phyloP scores from a whole-genome alignment of 2,329 filamentous ascomycete species.

The Xylariomycetidae sp. region DNA sequence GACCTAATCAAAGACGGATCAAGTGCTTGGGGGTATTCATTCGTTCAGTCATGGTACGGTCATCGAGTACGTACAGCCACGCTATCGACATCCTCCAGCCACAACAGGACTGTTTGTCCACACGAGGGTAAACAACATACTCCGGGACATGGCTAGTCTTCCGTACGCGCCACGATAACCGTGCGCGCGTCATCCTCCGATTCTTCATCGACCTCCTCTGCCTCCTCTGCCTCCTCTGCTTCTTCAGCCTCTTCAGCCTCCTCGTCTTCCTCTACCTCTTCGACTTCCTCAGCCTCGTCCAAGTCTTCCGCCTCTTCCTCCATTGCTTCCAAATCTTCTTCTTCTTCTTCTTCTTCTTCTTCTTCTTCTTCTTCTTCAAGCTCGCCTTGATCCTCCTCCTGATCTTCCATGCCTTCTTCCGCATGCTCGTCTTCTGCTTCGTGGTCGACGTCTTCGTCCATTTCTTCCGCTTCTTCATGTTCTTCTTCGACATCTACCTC shows the following conservation, averaged over 20 bases:
- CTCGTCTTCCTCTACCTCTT: neutral
- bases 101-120: too few relatives aligned
- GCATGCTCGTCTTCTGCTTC: constrained; percentile 6
- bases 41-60: too few relatives aligned
- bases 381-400: constrained; percentile 4
- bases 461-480: constrained; percentile 16
- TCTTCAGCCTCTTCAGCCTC: constrained; percentile 1
- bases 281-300: constrained; percentile 8
- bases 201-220: constrained; percentile 4
- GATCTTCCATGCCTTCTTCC: constrained; percentile 5
- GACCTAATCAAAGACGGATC: too few relatives aligned
- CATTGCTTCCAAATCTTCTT: constrained; percentile 9
- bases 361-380: constrained; percentile 1
- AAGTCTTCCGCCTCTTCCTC: constrained; percentile 2
- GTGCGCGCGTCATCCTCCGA: constrained; percentile 7
- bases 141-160: neutral
- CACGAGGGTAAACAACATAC: too few relatives aligned
- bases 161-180: constrained; percentile 3
- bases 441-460: constrained; percentile 9
- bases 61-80: too few relatives aligned
- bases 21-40: too few relatives aligned
- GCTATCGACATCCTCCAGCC: too few relatives aligned
- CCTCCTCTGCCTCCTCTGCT: constrained; percentile 5
- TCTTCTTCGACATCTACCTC: constrained; percentile 9
- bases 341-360: constrained; percentile 7